These are phyloP conservation scores for Nothophytophthora sp. DNA, from an alignment of 352 stramenopile genomes.

Conservation along the genomic window DNA sequence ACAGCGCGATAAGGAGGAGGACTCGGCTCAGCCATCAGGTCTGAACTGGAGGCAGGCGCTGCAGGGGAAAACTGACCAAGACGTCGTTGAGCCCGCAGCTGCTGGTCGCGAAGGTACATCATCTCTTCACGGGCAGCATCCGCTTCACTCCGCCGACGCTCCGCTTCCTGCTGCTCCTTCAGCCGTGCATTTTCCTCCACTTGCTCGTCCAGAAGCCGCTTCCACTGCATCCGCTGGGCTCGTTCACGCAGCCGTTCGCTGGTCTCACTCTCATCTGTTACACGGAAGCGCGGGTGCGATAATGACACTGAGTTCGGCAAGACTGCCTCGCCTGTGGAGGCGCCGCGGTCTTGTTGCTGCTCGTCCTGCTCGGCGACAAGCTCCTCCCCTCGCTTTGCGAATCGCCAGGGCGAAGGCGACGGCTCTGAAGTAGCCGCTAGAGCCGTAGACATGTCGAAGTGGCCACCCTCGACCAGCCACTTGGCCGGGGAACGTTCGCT, in stretches of 20 bases:
- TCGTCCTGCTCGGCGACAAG: too few species aligned
- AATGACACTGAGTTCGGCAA: slow-evolving; percentile 19
- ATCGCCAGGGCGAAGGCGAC: slow-evolving; percentile 20
- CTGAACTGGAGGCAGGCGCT: slow-evolving; percentile 3
- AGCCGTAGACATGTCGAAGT: slow-evolving; percentile 18
- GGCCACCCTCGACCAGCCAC: slow-evolving; percentile 70
- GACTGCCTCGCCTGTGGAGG: slow-evolving; percentile 30
- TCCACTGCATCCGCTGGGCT: slow-evolving; percentile 74
- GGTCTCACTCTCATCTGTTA: slow-evolving; percentile 52
- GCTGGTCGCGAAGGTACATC: slow-evolving; percentile 50
- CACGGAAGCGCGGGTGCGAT: slow-evolving; percentile 51
- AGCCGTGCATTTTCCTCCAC: slow-evolving; percentile 69
- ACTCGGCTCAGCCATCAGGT: slow-evolving; percentile 8
- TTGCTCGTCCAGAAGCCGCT: slow-evolving; percentile 66
- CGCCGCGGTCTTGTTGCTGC: slow-evolving; percentile 29
- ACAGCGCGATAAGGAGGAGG: slow-evolving; percentile 14
- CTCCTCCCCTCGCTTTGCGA: slow-evolving; percentile 14
- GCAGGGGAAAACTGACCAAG: slow-evolving; percentile 24
- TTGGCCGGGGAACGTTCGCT: slow-evolving; percentile 62
- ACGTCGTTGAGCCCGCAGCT: slow-evolving; percentile 63
- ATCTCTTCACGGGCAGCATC: slow-evolving; percentile 53
- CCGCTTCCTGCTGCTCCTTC: slow-evolving; percentile 41
- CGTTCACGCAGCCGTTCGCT: slow-evolving; percentile 61
- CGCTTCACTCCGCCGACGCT: slow-evolving; percentile 35
- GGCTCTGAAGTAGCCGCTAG: neutral